A percentile compares a stretch with the other conserved stretches of the same genome.
phyloP scores from a whole-genome alignment of 2,329 filamentous ascomycete genomes.

The Periglandula ipomoeae region DNA sequence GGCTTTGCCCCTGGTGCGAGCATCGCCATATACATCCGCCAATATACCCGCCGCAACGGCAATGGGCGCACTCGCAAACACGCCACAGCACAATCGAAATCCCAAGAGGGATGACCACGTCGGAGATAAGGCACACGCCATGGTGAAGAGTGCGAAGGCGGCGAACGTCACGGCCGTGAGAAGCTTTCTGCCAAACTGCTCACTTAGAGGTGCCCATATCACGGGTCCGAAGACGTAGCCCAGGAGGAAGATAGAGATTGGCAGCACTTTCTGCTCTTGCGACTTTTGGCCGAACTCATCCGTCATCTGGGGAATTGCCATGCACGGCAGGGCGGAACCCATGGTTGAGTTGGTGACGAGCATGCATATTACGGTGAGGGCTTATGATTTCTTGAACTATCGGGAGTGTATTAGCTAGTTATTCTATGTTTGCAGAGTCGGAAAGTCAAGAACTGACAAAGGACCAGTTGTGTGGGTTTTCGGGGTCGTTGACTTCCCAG shows the following conservation, averaged over 20 bases:
- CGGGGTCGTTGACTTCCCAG: conserved; percentile 38
- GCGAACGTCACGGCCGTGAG: conserved; percentile 36
- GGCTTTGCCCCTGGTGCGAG: conserved; percentile 5
- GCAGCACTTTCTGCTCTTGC: conserved; percentile 38
- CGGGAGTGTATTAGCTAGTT: not conserved
- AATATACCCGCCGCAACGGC: conserved; percentile 54
- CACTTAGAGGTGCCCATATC: conserved; percentile 56
- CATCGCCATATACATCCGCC: conserved; percentile 54
- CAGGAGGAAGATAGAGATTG: conserved; percentile 54
- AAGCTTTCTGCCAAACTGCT: conserved; percentile 50
- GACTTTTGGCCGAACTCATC: conserved; percentile 46
- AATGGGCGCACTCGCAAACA: conserved; percentile 49
- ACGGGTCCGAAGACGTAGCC: conserved; percentile 54
- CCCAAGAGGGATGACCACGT: conserved; percentile 43
- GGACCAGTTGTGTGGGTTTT: conserved; percentile 46
- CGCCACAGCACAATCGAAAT: conserved; percentile 44
- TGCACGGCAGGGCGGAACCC: conserved; percentile 54
- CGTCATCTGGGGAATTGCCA: conserved; percentile 49
- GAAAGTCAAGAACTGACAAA: conserved; percentile 15
- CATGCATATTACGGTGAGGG: conserved; percentile 46
- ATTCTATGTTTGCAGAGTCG: not conserved
- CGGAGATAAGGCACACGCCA: conserved; percentile 47
- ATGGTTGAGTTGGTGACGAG: conserved; percentile 61
- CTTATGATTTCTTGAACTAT: conserved; percentile 44
- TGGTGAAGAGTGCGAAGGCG: conserved; percentile 40